These are phyloP conservation scores for Ascochyta koolunga DNA, from an alignment of 2,329 filamentous ascomycete species.

Conservation along the genomic window DNA sequence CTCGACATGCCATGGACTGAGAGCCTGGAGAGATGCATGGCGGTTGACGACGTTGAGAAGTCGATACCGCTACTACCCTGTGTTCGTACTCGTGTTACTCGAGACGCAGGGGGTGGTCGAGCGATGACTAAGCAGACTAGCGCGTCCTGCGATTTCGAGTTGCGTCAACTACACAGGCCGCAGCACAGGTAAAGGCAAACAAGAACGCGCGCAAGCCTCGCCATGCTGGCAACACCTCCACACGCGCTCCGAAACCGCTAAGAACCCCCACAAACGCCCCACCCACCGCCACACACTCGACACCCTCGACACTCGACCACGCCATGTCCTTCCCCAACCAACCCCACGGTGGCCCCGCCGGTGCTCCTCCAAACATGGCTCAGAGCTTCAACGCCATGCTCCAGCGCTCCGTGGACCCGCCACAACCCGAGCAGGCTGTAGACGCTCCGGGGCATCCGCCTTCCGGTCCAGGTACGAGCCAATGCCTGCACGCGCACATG, in stretches of 20 bases:
- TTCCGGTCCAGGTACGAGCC: conserved; percentile 34
- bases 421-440: conserved; percentile 28
- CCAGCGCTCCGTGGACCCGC: conserved; percentile 44
- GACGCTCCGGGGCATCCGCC: conserved; percentile 34
- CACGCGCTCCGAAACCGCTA: conserved; percentile 29
- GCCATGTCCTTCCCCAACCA: conserved; percentile 38
- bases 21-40: background rate
- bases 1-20: no score
- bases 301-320: background rate
- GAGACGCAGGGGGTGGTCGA: background rate
- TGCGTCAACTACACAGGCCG: conserved; percentile 13
- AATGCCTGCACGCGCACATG: background rate
- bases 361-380: conserved; percentile 36
- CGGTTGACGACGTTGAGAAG: background rate
- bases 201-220: conserved; percentile 29
- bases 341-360: conserved; percentile 41
- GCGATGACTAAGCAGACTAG: conserved; percentile 8
- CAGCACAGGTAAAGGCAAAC: conserved; percentile 23
- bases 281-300: conserved; percentile 1
- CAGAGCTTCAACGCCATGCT: conserved; percentile 47
- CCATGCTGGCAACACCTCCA: conserved; percentile 36
- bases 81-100: conserved; percentile 2
- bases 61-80: conserved; percentile 2
- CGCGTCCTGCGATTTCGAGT: conserved; percentile 13
- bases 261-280: conserved; percentile 15